These are phyloP conservation scores for Coemansia sp. DNA, from an alignment of 192 early-diverging fungal genomes.

Conservation along the genomic window DNA sequence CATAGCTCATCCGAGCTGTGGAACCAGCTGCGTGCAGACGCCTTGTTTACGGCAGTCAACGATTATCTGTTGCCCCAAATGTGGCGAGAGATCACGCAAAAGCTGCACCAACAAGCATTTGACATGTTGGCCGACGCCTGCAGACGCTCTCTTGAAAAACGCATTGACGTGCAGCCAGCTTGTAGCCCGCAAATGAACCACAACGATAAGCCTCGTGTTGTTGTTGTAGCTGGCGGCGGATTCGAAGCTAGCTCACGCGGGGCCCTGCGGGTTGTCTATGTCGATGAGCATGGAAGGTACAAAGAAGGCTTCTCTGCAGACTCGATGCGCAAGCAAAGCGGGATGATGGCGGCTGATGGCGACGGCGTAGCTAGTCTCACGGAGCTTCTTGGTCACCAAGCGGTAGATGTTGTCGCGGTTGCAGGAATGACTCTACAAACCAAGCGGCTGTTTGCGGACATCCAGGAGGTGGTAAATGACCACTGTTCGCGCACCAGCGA, in stretches of 20 bases:
- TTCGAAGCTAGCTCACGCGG: slow-evolving; percentile 53
- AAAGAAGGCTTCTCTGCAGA: slow-evolving; percentile 67
- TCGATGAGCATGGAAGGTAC: slow-evolving; percentile 78
- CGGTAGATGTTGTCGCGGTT: slow-evolving; percentile 80
- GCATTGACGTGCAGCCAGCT: slow-evolving; percentile 46
- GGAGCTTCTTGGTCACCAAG: slow-evolving; percentile 61
- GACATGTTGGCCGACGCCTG: slow-evolving; percentile 70
- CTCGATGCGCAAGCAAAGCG: slow-evolving; percentile 43
- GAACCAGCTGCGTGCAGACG: slow-evolving; percentile 74
- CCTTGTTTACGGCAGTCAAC: slow-evolving; percentile 61
- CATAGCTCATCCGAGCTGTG: slow-evolving; percentile 68
- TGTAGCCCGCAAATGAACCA: slow-evolving; percentile 3
- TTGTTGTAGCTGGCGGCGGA: slow-evolving; percentile 50
- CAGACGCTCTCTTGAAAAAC: slow-evolving; percentile 63
- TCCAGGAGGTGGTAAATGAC: slow-evolving; percentile 61
- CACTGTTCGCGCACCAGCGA: slow-evolving; percentile 54
- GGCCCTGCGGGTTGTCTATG: slow-evolving; percentile 61
- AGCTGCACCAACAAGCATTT: slow-evolving; percentile 70
- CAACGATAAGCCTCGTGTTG: slow-evolving; percentile 32
- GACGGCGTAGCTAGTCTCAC: slow-evolving; percentile 56
- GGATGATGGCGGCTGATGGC: slow-evolving; percentile 11
- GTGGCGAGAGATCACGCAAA: slow-evolving; percentile 76
- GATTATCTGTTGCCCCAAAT: slow-evolving; percentile 74
- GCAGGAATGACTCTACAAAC: slow-evolving; percentile 77
- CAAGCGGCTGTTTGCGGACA: slow-evolving; percentile 71